These are phyloP conservation scores for Ustilago nuda DNA, from an alignment of 1,284 basidiomycete genomes.

Conservation along the genomic window DNA sequence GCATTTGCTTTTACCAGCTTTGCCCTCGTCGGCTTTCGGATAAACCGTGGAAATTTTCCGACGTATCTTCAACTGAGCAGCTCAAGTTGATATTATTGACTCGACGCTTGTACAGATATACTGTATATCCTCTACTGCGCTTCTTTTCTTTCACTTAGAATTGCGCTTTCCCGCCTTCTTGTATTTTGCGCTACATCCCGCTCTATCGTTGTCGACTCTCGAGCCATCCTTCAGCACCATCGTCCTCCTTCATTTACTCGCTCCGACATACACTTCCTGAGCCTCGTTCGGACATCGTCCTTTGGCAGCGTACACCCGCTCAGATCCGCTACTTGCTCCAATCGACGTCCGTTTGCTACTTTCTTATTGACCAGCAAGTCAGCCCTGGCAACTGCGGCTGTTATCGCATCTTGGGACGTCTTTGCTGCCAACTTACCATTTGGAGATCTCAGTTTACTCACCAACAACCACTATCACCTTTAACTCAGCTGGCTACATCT, in stretches of 20 bases:
- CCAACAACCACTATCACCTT: not conserved
- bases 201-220: not conserved
- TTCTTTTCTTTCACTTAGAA: not conserved
- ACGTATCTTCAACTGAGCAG: not conserved
- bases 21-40: too few relatives aligned
- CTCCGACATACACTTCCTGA: too few relatives aligned
- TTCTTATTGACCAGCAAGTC: too few relatives aligned
- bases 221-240: not conserved
- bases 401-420: too few relatives aligned
- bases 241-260: not conserved
- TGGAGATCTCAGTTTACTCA: constrained; percentile 19
- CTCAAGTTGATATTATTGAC: not conserved
- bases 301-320: not conserved
- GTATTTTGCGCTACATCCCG: too few relatives aligned
- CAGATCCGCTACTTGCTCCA: not conserved
- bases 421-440: not conserved
- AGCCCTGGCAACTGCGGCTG: too few relatives aligned
- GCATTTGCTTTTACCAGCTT: too few relatives aligned
- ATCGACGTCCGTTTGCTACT: not conserved
- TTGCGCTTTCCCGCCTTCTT: not conserved
- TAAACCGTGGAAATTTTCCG: not conserved
- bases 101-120: constrained; percentile 2
- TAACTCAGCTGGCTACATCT: not conserved
- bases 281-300: not conserved
- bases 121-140: not conserved